Evolutionary conservation across 2,329 filamentous ascomycete species (phyloP).

Genomic region (Sporothrix dimorphospora): DNA sequence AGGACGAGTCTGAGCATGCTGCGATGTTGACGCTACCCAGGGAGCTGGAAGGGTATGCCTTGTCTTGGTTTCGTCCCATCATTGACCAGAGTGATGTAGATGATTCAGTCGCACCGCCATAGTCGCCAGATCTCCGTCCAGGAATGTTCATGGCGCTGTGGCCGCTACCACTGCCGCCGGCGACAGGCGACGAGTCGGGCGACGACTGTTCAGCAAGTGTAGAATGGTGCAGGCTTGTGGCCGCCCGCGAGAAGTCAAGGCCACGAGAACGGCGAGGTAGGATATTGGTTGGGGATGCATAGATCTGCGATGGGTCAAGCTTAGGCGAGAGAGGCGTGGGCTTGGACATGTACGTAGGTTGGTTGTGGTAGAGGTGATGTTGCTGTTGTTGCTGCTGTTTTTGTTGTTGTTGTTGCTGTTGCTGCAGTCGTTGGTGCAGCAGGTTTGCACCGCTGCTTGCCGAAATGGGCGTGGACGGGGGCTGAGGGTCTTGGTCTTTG

Average conservation of each 20-base stretch:
- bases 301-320: conserved; percentile 80
- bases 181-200: conserved; percentile 86
- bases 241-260: conserved; percentile 89
- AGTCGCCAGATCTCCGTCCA: conserved; percentile 50
- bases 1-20: conserved; percentile 76
- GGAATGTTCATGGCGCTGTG: conserved; percentile 62
- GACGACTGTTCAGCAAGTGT: conserved; percentile 86
- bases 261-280: conserved; percentile 87
- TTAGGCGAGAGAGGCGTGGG: conserved; percentile 80
- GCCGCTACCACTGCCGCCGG: conserved; percentile 55
- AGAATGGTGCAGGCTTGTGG: conserved; percentile 93
- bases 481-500: conserved; percentile 8
- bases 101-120: conserved; percentile 61
- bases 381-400: conserved; percentile 30
- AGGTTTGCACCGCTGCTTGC: background rate
- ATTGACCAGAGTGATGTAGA: conserved; percentile 73
- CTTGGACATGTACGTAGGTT: conserved; percentile 48
- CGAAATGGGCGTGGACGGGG: conserved; percentile 29
- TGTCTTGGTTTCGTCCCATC: conserved; percentile 66
- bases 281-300: conserved; percentile 84
- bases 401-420: conserved; percentile 30
- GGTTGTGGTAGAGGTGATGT: conserved; percentile 37
- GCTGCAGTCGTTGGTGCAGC: conserved; percentile 29
- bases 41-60: conserved; percentile 75
- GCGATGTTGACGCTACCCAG: conserved; percentile 68